A percentile compares a stretch with the other conserved stretches of the same genome.
These are phyloP conservation scores for Crithidia mellificae DNA, from an alignment of 208 protist species.

Conservation along the genomic window DNA sequence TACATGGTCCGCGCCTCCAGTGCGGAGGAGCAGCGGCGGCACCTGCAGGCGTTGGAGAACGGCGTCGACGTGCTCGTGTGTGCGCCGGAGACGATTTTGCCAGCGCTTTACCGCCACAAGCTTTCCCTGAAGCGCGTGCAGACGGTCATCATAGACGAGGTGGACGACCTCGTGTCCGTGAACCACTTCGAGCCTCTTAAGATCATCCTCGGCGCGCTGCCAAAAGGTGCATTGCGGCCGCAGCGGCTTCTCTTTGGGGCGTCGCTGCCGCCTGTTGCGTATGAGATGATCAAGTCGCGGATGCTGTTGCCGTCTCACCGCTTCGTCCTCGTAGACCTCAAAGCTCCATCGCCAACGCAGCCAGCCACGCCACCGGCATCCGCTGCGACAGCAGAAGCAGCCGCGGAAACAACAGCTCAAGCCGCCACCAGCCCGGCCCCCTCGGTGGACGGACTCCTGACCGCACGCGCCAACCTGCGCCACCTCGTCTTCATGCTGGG, in stretches of 20 bases:
- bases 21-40: slow-evolving; percentile 66
- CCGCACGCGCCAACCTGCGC: slow-evolving; percentile 21
- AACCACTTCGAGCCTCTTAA: slow-evolving; percentile 87
- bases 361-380: too few species aligned
- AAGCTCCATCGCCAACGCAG: slow-evolving; percentile 5
- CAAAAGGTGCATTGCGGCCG: slow-evolving; percentile 58
- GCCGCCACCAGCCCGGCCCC: too few species aligned
- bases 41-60: slow-evolving; percentile 54
- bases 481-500: slow-evolving; percentile 77
- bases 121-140: slow-evolving; percentile 63
- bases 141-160: slow-evolving; percentile 80
- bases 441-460: slow-evolving; percentile 25
- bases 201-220: slow-evolving; percentile 75
- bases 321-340: slow-evolving; percentile 74
- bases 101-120: slow-evolving; percentile 67
- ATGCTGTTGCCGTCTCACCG: slow-evolving; percentile 80
- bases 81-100: slow-evolving; percentile 75
- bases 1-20: slow-evolving; percentile 68
- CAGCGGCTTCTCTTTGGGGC: slow-evolving; percentile 76
- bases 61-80: slow-evolving; percentile 76
- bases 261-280: slow-evolving; percentile 71
- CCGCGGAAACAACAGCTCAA: too few species aligned
- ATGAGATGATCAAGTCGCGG: slow-evolving; percentile 72
- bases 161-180: slow-evolving; percentile 79
- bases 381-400: not conserved